Base-by-base conservation (phyloP, 2,329 filamentous ascomycete species). In the Diaporthe capsici region DNA sequence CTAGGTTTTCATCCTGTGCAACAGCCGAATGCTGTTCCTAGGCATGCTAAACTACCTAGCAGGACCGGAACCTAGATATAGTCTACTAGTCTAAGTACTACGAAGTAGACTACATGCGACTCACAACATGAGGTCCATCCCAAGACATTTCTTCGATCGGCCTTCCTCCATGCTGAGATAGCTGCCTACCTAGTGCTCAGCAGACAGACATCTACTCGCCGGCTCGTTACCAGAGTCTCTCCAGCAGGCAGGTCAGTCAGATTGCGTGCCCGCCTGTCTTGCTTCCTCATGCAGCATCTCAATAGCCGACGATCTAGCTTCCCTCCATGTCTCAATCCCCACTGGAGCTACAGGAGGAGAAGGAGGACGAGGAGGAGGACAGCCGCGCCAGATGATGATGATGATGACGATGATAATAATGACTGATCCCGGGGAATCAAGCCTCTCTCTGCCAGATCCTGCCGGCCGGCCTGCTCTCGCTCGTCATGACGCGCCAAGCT, bases 281-380 rank as follows among this genome's bases (percentile, higher is more conserved):
- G 65, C 65, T 25, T 68, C 65, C 31, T 39, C 65, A 68, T 68
- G 65, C 65, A 68, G 65, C 65, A 53, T 51, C 65, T 37, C 65
- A 68, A 68, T 68, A 68, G 47, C 65, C n/a, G 65, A 53, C 47
- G 47, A 68, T 22, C 31, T 68, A 68, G 65, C 65, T 39, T 47
- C 47, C 47, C 31, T 68, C 39, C 47, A 68, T 68, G 65, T 68
- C 65, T 68, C 65, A 68, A 68, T 10, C 37, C 44, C 47, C 47
- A 42, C 47, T 20, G 22, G 13, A 34, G 34, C 34, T 34, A 34
- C 34, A 39, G 28, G 60, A 42, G 37, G n/a, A 17, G 58, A 2
- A 12, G 13, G 57, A 60, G 34, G 57, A n/a, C 12, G n/a, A 42
- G 12, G 34, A 60, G 34, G 22, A 25, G 10, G 9, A 68, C 47